Evolutionary conservation across 306 rosid genomes (phyloP), one percentile per base, ranked within the genome.

Genomic region (Mimosa pudica): DNA sequence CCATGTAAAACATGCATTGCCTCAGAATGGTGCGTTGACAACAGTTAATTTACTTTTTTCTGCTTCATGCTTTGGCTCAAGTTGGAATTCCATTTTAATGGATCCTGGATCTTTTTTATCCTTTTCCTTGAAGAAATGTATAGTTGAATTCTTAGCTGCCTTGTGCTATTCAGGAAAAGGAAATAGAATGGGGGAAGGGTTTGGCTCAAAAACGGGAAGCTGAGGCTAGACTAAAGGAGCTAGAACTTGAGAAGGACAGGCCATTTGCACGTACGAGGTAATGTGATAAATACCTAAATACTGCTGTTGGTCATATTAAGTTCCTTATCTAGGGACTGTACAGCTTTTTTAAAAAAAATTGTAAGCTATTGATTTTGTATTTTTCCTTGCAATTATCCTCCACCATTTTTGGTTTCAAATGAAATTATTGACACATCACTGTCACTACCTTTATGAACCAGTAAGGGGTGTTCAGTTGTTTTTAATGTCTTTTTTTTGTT

Each of bases 191-290:
- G 97, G 97, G 97, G 52, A 95, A 91, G 84, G 98, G 98, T 71
- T 88, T 95, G 85, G 92, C 98, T 81, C 98, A 90, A 87, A 95
- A 91, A 90, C 87, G 96, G 88, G 98, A 95, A 86, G 94, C 87
- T 73, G 98, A 95, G 83, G 92, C 89, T 66, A 91, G 70, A 82
- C 75, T 86, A 44, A 84, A 91, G 87, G 98, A 91, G 80, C 84
- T 92, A 80, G 92, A 95, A 86, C 86, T 78, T 35, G 98, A 95
- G 91, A 95, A 91, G 85, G 92, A 92, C 1, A 92, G 84, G 67
- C 98, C 98, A 77, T 95, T 86, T 91, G 97, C 93, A 2, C 89
- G 92, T 64, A 89, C 91, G 60, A 94, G 93, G 98, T 92, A 87
- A 86, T 77, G 46, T 14, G 47, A 35, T 11, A 74, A 70, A 38